phyloP scores from a whole-genome alignment of 768 basidiomycete genomes.

The Pleurotus eryngii region DNA sequence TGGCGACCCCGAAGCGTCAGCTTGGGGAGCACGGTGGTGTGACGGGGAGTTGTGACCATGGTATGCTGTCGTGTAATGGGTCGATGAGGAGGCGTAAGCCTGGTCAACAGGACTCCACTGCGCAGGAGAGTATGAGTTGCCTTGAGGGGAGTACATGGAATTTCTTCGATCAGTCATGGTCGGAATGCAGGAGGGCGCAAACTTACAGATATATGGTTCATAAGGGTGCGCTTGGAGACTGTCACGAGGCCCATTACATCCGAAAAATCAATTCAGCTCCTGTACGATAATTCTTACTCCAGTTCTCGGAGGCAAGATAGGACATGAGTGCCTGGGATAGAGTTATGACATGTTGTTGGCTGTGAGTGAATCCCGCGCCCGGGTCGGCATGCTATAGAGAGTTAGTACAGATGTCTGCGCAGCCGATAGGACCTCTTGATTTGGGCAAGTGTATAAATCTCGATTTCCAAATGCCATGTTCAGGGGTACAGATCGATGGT shows the following conservation, averaged over 20 bases:
- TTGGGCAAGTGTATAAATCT: conserved; percentile 8
- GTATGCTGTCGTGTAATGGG: conserved; percentile 13
- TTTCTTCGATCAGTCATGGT: conserved; percentile 14
- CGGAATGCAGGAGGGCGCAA: not conserved
- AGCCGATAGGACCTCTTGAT: not conserved
- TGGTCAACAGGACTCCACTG: conserved; percentile 33
- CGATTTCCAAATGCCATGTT: conserved; percentile 4
- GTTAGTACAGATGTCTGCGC: conserved; percentile 4
- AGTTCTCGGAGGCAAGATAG: conserved; percentile 6
- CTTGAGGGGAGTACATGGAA: conserved; percentile 21
- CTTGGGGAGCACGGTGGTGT: conserved; percentile 3
- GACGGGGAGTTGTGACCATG: conserved; percentile 5
- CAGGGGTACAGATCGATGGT: conserved; percentile 6
- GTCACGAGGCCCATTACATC: conserved; percentile 10
- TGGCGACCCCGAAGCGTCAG: conserved; percentile 8
- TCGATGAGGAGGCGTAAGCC: conserved; percentile 16
- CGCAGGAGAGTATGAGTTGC: conserved; percentile 24
- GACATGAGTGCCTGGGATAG: conserved; percentile 3
- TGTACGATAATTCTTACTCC: conserved; percentile 6
- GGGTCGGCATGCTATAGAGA: conserved; percentile 6
- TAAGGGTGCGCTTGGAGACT: conserved; percentile 9
- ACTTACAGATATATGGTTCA: conserved; percentile 9
- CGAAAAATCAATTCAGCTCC: conserved; percentile 8
- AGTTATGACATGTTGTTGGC: conserved; percentile 6
- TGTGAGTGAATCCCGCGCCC: conserved; percentile 6